Base-by-base conservation (phyloP, 192 early-diverging fungal species). In the Borealophlyctis nickersoniae region DNA sequence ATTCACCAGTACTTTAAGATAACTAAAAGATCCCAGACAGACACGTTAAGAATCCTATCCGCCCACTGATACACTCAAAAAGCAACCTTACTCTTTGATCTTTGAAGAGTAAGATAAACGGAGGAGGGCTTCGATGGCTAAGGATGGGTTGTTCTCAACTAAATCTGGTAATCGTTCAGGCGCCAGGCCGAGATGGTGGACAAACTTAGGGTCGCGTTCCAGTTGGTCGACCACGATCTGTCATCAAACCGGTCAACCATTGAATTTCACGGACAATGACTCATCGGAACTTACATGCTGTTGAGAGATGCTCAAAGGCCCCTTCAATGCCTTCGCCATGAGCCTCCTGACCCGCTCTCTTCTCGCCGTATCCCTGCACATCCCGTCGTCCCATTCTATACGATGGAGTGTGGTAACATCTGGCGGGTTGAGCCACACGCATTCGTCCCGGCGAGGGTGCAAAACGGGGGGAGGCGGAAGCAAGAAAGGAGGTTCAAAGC, bases 91-190 rank as follows among this genome's bases (percentile, higher is more conserved):
- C 76, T 77, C 65, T 33, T 58, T 52, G 59, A 76, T 51, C 50
- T 73, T 58, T 16, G 36, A 48, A 22, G 64, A 49, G 9, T 33
- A 31, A 29, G 62, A 45, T 26, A 81, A 64, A 28, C 65, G 56
- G 30, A 67, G 45, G 2, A 81, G 54, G 16, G 62, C 55, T 35
- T 74, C 72, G 16, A 63, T 56, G 4, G 77, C 77, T 19, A 81
- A 31, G 9, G 52, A 71, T 26, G 72, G 74, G 53, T 81, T 81
- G 62, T 69, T 74, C 50, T 81, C 77, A 33, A 79, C 69, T 27
- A 81, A 60, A 32, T 70, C 58, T 14, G 77, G 72, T 23, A 81
- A 58, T 27, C 35, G 49, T 36, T 62, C 65, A 4, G 75, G 58
- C 4, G 68, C 57, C 13, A 69, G 58, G 7, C 60, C 67, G 53